Conservation (phyloP, 2,329 filamentous ascomycete species). For the Rhynchosporium graminicola region DNA sequence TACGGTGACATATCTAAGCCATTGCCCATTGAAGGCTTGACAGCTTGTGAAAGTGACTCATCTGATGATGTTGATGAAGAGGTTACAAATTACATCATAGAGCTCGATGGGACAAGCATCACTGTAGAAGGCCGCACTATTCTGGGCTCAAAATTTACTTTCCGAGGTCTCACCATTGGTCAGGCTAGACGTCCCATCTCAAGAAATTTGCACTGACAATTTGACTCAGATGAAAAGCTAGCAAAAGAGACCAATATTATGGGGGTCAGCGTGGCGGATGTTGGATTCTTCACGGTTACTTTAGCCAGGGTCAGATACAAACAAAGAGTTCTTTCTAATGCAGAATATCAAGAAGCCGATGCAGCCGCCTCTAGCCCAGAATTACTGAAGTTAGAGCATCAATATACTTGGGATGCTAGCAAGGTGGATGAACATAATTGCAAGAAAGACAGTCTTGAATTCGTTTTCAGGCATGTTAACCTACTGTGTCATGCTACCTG, state of each 20-base stretch:
- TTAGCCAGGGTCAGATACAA: neutral
- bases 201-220: too few relatives aligned
- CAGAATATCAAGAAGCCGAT: neutral
- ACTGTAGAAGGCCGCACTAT: neutral
- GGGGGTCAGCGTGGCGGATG: neutral
- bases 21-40: too few relatives aligned
- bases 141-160: neutral
- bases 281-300: conserved; percentile 2
- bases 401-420: conserved; percentile 5
- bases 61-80: too few relatives aligned
- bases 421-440: conserved; percentile 10
- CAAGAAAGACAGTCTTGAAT: conserved; percentile 7
- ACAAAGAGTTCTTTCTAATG: neutral
- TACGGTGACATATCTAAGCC: too few relatives aligned
- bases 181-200: neutral
- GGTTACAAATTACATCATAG: neutral
- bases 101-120: neutral
- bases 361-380: neutral
- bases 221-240: neutral
- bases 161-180: conserved; percentile 6
- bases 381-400: neutral
- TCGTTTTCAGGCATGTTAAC: conserved; percentile 1
- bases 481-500: neutral
- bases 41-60: too few relatives aligned
- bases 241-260: neutral